Conservation (phyloP, 129 eudicot species). For the Flaveria linearis region DNA sequence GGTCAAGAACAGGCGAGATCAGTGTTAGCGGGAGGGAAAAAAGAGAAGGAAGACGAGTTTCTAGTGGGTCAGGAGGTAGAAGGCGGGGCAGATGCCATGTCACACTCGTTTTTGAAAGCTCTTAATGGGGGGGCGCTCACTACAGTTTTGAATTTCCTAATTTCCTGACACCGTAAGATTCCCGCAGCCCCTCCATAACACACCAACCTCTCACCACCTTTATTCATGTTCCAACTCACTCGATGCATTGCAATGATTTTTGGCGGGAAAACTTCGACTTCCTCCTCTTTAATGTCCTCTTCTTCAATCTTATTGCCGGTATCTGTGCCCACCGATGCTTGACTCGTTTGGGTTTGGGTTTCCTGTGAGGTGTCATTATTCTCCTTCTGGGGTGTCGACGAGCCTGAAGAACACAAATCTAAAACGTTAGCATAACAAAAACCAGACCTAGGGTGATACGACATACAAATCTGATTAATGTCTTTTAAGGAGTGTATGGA, state of each 20-base stretch:
- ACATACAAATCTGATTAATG: not conserved
- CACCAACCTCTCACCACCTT: slow-evolving; percentile 85
- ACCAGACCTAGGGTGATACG: not conserved
- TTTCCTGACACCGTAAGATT: slow-evolving; percentile 66
- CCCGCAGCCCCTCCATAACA: slow-evolving; percentile 97
- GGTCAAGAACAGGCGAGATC: too few species aligned
- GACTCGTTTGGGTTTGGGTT: slow-evolving; percentile 30
- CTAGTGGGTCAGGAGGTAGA: too few species aligned
- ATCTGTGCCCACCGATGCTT: slow-evolving; percentile 36
- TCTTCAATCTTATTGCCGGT: slow-evolving; percentile 23
- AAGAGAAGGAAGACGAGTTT: too few species aligned
- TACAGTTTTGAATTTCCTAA: slow-evolving; percentile 22
- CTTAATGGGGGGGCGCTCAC: too few species aligned
- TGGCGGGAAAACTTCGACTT: slow-evolving; percentile 53
- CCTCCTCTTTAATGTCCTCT: slow-evolving; percentile 14
- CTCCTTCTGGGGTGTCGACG: not conserved
- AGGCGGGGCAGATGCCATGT: too few species aligned
- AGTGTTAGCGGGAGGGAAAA: too few species aligned
- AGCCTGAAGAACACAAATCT: slow-evolving; percentile 25
- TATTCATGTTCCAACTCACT: slow-evolving; percentile 86
- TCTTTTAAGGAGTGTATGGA: not conserved
- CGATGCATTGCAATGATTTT: slow-evolving; percentile 77
- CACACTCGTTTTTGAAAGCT: too few species aligned
- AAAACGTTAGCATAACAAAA: slow-evolving; percentile 44
- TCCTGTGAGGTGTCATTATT: slow-evolving; percentile 22